Evolutionary conservation across 2,329 filamentous ascomycete genomes (phyloP).

Genomic region (Penicillium sp.): DNA sequence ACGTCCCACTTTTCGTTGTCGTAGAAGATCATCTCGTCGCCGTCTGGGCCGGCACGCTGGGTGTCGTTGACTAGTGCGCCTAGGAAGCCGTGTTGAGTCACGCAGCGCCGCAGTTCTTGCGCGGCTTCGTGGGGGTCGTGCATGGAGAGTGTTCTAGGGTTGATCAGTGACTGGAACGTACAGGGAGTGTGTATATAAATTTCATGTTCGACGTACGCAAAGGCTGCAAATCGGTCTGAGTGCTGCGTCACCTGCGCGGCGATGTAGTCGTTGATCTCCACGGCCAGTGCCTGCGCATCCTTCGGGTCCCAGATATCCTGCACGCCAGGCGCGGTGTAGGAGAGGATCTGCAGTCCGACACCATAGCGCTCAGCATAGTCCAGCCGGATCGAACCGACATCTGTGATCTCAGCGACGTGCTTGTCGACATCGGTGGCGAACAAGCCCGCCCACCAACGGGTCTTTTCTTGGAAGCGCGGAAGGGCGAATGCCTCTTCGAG

Average conservation of each 20-base stretch:
- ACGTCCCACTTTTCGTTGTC: slow-evolving; percentile 57
- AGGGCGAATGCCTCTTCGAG: slow-evolving; percentile 63
- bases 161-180: background rate
- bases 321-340: slow-evolving; percentile 50
- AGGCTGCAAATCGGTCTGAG: slow-evolving; percentile 46
- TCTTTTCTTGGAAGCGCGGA: slow-evolving; percentile 58
- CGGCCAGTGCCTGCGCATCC: slow-evolving; percentile 45
- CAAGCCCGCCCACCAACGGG: slow-evolving; percentile 59
- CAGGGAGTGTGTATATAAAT: no score
- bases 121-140: slow-evolving; percentile 43
- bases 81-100: slow-evolving; percentile 60
- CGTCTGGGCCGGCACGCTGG: slow-evolving; percentile 57
- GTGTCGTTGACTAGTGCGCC: slow-evolving; percentile 62
- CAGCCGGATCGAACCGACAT: slow-evolving; percentile 45
- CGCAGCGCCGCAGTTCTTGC: slow-evolving; percentile 45
- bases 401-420: slow-evolving; percentile 56
- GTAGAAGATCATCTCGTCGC: slow-evolving; percentile 63
- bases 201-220: slow-evolving; percentile 34
- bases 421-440: slow-evolving; percentile 60
- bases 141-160: slow-evolving; percentile 37
- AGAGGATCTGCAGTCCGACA: slow-evolving; percentile 49
- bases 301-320: slow-evolving; percentile 48
- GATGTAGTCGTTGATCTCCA: slow-evolving; percentile 50
- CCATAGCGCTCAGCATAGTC: slow-evolving; percentile 47
- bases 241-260: slow-evolving; percentile 43